Percentiles rank a stretch among this genome's conserved stretches.
phyloP scores from a whole-genome alignment of 169 alveolate genomes.

The Plasmodium yoelii region DNA sequence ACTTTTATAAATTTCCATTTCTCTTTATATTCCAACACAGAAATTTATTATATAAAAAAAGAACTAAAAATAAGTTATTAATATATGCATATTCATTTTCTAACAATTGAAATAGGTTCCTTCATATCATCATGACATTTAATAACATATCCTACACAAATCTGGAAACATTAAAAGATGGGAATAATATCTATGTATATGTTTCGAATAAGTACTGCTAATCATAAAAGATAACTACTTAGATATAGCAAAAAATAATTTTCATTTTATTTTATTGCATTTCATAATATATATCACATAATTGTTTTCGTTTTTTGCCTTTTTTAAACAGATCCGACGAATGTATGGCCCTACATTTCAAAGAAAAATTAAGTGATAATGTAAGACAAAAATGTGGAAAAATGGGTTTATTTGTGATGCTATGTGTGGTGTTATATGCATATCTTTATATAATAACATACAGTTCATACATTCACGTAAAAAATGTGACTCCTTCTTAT shows the following conservation, averaged over 20 bases:
- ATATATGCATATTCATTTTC: not conserved
- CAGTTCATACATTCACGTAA: too few species aligned
- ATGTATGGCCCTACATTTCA: conserved; percentile 48
- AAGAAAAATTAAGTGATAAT: conserved; percentile 69
- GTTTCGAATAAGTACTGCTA: conserved; percentile 54
- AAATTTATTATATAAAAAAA: not conserved
- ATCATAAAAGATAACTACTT: too few species aligned
- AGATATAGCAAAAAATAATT: too few species aligned
- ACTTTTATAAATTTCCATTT: not conserved
- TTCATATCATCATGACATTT: conserved; percentile 63
- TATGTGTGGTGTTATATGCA: not conserved
- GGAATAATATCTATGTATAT: conserved; percentile 29
- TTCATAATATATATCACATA: not conserved
- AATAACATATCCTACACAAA: conserved; percentile 34
- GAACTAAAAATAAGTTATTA: too few species aligned
- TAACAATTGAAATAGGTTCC: conserved; percentile 18
- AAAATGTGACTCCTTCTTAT: not conserved
- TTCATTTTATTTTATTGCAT: too few species aligned
- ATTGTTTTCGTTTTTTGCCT: not conserved
- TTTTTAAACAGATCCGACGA: conserved; percentile 51
- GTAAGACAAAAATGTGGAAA: conserved; percentile 20
- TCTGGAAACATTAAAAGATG: conserved; percentile 49
- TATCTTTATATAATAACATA: too few species aligned
- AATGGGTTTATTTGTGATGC: not conserved
- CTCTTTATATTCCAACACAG: not conserved